Conservation (phyloP, 805 yeast species). For the Candida sakaeoensis region DNA sequence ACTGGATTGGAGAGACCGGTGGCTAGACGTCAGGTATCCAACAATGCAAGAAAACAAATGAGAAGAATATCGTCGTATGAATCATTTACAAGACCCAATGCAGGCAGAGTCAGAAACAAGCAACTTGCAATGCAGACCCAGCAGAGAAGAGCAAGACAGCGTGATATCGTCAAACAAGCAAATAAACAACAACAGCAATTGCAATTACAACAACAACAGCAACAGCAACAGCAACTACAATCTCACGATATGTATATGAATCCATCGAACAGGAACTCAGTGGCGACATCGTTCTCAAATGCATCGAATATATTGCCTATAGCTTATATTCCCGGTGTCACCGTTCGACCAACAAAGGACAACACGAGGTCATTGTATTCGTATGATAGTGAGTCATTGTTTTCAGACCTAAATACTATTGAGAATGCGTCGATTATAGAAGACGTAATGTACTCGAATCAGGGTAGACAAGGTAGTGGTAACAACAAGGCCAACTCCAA, state of each 20-base stretch:
- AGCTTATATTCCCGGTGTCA: slow-evolving; percentile 93
- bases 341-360: slow-evolving; percentile 50
- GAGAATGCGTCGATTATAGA: slow-evolving; percentile 47
- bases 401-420: slow-evolving; percentile 41
- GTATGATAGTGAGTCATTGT: slow-evolving; percentile 39
- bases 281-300: slow-evolving; percentile 61
- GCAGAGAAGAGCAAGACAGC: slow-evolving; percentile 16
- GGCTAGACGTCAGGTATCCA: slow-evolving; percentile 4
- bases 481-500: neutral
- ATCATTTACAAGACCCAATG: slow-evolving; percentile 38
- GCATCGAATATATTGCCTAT: slow-evolving; percentile 88
- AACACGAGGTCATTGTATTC: slow-evolving; percentile 43
- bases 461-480: slow-evolving; percentile 16
- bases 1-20: slow-evolving; percentile 4
- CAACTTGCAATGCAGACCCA: slow-evolving; percentile 16
- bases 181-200: slow-evolving; percentile 8
- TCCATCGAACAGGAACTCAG: slow-evolving; percentile 28
- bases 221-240: slow-evolving; percentile 5
- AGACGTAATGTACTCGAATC: slow-evolving; percentile 22
- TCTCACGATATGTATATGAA: slow-evolving; percentile 16
- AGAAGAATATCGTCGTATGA: slow-evolving; percentile 39
- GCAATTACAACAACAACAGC: slow-evolving; percentile 13
- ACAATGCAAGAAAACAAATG: slow-evolving; percentile 8
- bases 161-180: slow-evolving; percentile 11
- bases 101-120: slow-evolving; percentile 12